A percentile compares a stretch with the other conserved stretches of the same genome.
phyloP scores from a whole-genome alignment of 2,329 filamentous ascomycete species.

The Sclerotinia glacialis region DNA sequence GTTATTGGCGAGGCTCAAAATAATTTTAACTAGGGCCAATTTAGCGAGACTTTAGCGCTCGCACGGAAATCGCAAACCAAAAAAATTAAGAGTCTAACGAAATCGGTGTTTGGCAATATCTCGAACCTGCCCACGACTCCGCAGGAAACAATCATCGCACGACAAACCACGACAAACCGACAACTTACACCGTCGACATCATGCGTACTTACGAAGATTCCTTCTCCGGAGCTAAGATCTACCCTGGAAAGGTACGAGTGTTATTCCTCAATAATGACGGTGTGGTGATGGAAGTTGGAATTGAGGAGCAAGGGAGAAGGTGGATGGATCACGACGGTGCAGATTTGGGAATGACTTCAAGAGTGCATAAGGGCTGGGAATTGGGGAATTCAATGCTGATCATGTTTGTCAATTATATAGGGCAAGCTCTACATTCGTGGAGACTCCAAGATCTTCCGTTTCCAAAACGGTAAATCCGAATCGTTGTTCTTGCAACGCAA shows the following conservation, averaged over 20 bases:
- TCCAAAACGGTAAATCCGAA: slow-evolving; percentile 99
- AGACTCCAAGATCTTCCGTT: slow-evolving; percentile 99
- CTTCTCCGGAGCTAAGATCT: slow-evolving; percentile 76
- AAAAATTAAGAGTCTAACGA: slow-evolving; percentile 22
- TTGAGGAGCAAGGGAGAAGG: slow-evolving; percentile 16
- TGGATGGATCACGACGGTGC: background rate
- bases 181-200: slow-evolving; percentile 32
- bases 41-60: slow-evolving; percentile 22
- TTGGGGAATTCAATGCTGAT: slow-evolving; percentile 31
- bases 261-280: slow-evolving; percentile 11
- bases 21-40: slow-evolving; percentile 16
- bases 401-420: slow-evolving; percentile 49
- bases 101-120: slow-evolving; percentile 26
- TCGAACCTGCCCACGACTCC: slow-evolving; percentile 28
- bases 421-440: slow-evolving; percentile 99
- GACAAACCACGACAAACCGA: slow-evolving; percentile 29
- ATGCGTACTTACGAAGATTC: slow-evolving; percentile 64
- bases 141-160: slow-evolving; percentile 29
- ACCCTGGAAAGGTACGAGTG: slow-evolving; percentile 70
- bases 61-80: slow-evolving; percentile 19
- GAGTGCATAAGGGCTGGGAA: background rate
- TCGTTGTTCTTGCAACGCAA: slow-evolving; percentile 99
- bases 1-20: background rate
- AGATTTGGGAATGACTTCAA: background rate
- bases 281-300: slow-evolving; percentile 27